phyloP scores from a whole-genome alignment of 2,329 filamentous ascomycete species.

The Venturia carpophila region DNA sequence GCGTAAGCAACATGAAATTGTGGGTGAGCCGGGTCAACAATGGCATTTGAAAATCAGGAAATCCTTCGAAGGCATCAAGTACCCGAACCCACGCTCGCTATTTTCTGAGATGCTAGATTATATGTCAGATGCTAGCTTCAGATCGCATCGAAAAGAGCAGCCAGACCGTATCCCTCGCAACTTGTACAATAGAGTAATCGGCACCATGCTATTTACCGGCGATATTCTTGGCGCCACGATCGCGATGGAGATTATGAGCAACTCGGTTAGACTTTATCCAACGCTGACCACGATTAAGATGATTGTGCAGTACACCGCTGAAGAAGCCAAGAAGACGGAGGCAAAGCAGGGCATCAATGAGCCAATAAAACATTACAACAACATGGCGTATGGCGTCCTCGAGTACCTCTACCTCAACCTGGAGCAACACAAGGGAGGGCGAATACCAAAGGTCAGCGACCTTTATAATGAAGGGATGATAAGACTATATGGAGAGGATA shows the following conservation, averaged over 20 bases:
- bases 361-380: not conserved
- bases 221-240: slow-evolving; percentile 7
- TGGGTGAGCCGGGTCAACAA: not conserved
- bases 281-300: slow-evolving; percentile 10
- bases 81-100: slow-evolving; percentile 1
- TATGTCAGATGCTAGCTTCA: slow-evolving; percentile 6
- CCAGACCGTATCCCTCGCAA: slow-evolving; percentile 6
- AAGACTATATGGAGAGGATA: not conserved
- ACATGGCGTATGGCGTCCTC: slow-evolving; percentile 10
- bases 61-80: slow-evolving; percentile 11
- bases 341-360: not conserved
- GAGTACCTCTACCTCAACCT: slow-evolving; percentile 13
- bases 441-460: not conserved
- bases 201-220: slow-evolving; percentile 1
- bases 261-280: not conserved
- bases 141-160: not conserved
- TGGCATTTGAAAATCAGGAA: slow-evolving; percentile 6
- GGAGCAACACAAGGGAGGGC: not conserved
- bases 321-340: not conserved
- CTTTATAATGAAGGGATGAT: not conserved
- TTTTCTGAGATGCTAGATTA: slow-evolving; percentile 6
- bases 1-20: slow-evolving; percentile 6
- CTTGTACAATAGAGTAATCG: slow-evolving; percentile 11
- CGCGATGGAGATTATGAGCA: slow-evolving; percentile 7
- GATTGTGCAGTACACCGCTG: slow-evolving; percentile 9